A percentile compares a stretch with the other conserved stretches of the same genome.
These are phyloP conservation scores for Cyberlindnera misumaiensis DNA, from an alignment of 805 yeast species.

Conservation along the genomic window DNA sequence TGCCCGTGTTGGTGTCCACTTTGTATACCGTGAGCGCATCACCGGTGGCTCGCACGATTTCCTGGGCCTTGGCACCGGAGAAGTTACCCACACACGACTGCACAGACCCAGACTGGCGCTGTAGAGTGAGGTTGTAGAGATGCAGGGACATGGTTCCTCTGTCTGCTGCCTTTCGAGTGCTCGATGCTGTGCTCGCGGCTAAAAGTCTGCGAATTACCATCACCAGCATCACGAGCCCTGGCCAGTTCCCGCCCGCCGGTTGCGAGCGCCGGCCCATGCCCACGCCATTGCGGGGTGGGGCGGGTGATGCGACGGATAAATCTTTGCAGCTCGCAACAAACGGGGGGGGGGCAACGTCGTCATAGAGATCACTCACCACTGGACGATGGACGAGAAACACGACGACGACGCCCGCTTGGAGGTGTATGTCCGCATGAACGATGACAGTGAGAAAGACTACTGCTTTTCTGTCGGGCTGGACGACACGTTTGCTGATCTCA, in stretches of 20 bases:
- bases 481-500: slow-evolving; percentile 53
- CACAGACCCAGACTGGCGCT: slow-evolving; percentile 46
- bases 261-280: no score
- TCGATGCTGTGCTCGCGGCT: no score
- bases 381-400: slow-evolving; percentile 12
- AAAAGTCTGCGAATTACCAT: no score
- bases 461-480: slow-evolving; percentile 67
- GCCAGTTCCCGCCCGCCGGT: no score
- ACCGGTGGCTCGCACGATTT: slow-evolving; percentile 52
- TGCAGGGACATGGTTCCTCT: slow-evolving; percentile 5
- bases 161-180: neutral
- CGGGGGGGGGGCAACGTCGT: neutral
- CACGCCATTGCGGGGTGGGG: no score
- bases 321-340: neutral
- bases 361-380: no score
- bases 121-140: slow-evolving; percentile 67
- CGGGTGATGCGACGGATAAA: no score
- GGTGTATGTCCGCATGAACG: slow-evolving; percentile 66
- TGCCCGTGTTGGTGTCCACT: slow-evolving; percentile 51
- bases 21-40: slow-evolving; percentile 47
- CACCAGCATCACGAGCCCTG: no score
- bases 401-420: slow-evolving; percentile 23
- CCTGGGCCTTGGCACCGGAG: slow-evolving; percentile 51
- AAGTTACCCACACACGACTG: slow-evolving; percentile 65
- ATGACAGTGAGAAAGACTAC: slow-evolving; percentile 81